Conservation (phyloP, 2,329 filamentous ascomycete species). For the Epichloe sibirici region DNA sequence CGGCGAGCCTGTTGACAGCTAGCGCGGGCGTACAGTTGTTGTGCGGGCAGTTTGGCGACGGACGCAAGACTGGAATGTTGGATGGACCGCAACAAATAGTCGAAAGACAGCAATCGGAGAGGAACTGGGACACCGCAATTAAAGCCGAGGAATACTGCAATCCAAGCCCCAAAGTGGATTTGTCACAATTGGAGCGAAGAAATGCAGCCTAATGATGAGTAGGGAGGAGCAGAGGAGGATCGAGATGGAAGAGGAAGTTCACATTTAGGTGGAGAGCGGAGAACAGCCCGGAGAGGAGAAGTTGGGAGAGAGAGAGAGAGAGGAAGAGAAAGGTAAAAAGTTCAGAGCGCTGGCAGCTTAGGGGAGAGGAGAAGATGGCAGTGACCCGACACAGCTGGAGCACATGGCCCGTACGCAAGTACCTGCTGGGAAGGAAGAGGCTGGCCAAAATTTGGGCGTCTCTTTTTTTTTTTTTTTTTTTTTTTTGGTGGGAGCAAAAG, state of each 20-base stretch:
- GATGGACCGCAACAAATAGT: slow-evolving; percentile 8
- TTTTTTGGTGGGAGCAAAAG: no score
- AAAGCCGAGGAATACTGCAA: neutral
- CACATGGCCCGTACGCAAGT: no score
- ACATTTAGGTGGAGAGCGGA: no score
- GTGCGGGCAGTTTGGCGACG: slow-evolving; percentile 1
- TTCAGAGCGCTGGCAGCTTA: no score
- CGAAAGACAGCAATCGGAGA: neutral
- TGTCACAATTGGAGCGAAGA: neutral
- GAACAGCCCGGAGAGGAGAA: slow-evolving; percentile 13
- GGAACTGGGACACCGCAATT: neutral
- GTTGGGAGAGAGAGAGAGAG: neutral
- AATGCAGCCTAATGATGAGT: neutral
- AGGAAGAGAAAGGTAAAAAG: neutral
- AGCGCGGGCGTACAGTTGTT: neutral
- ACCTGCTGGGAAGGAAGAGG: no score
- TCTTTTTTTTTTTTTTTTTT: no score
- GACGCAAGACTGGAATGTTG: slow-evolving; percentile 9
- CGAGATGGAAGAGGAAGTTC: neutral
- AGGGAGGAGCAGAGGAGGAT: neutral
- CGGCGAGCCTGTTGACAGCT: neutral
- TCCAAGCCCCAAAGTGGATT: neutral
- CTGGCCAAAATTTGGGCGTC: no score
- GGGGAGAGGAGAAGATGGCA: no score
- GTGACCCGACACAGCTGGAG: no score